Conservation (phyloP, 2,329 filamentous ascomycete genomes). For the Fusarium ambrosium region DNA sequence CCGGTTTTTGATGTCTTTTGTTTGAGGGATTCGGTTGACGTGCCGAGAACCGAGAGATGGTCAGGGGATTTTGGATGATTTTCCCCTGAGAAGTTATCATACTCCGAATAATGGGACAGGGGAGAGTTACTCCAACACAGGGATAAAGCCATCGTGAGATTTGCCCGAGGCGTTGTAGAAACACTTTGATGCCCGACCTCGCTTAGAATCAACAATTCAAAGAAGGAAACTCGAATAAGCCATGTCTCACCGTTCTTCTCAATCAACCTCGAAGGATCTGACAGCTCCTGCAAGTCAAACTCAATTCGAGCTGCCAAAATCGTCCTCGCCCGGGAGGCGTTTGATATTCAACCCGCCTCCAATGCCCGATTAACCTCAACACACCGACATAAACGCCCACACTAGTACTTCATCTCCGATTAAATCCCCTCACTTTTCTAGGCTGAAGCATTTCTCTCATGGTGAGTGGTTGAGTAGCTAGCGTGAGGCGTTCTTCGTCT, state of each 20-base stretch:
- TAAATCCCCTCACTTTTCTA: slow-evolving; percentile 1
- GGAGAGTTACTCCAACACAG: background rate
- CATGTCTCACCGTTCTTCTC: background rate
- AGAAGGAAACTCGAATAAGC: background rate
- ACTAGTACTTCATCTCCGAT: background rate
- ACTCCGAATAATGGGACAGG: background rate
- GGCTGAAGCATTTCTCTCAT: slow-evolving; percentile 12
- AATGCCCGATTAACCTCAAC: background rate
- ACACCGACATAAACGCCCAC: background rate
- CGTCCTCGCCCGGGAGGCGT: background rate
- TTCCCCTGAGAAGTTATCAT: background rate
- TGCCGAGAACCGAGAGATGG: background rate
- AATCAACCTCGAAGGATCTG: background rate
- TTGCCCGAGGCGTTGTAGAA: background rate
- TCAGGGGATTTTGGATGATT: background rate
- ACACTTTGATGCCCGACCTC: background rate
- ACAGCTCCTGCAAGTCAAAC: background rate
- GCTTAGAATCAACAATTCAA: background rate
- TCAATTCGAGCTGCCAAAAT: background rate
- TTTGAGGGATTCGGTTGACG: background rate
- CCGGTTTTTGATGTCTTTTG: background rate
- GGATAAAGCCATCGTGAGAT: slow-evolving; percentile 1
- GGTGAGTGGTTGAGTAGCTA: slow-evolving; percentile 1
- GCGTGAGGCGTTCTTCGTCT: background rate
- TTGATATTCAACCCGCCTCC: background rate